Evolutionary conservation across 164 flowering plant genomes (phyloP).

Genomic region (Berberis thunbergii): DNA sequence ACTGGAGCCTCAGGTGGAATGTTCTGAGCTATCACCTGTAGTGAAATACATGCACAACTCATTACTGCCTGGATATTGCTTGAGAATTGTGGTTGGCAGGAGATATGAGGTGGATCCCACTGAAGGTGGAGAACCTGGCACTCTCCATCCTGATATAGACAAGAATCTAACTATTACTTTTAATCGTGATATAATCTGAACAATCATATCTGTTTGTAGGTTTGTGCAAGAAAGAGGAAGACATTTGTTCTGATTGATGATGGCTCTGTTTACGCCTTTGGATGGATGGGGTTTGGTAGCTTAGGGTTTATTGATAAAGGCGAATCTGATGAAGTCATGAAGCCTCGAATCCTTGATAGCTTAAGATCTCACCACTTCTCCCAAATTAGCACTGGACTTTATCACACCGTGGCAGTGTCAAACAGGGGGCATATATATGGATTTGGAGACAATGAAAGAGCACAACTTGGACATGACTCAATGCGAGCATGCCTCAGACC

Average conservation of each 20-base stretch:
- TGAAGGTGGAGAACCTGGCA: too few species aligned
- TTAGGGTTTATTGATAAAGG: slow-evolving; percentile 76
- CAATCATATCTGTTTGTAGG: slow-evolving; percentile 31
- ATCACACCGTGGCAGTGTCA: slow-evolving; percentile 76
- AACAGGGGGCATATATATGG: slow-evolving; percentile 63
- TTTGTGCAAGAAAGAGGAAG: slow-evolving; percentile 92
- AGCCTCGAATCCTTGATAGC: slow-evolving; percentile 63
- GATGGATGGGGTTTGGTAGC: slow-evolving; percentile 95
- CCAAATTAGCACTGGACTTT: slow-evolving; percentile 84
- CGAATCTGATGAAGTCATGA: slow-evolving; percentile 55
- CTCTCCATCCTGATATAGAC: too few species aligned
- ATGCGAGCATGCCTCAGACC: slow-evolving; percentile 74
- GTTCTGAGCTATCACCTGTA: too few species aligned
- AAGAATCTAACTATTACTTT: too few species aligned
- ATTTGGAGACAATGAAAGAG: slow-evolving; percentile 92
- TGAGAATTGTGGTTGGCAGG: too few species aligned
- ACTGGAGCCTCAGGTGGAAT: too few species aligned
- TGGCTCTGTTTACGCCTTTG: slow-evolving; percentile 77
- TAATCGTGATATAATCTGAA: not conserved
- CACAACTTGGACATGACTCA: slow-evolving; percentile 78
- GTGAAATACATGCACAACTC: too few species aligned
- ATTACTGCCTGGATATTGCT: too few species aligned
- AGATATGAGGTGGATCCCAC: too few species aligned
- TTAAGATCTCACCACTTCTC: slow-evolving; percentile 58
- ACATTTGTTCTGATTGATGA: slow-evolving; percentile 68